Percentiles rank a stretch among this genome's conserved stretches.
Conservation (phyloP, 2,329 filamentous ascomycete species). For the Sporothrix schenckii region DNA sequence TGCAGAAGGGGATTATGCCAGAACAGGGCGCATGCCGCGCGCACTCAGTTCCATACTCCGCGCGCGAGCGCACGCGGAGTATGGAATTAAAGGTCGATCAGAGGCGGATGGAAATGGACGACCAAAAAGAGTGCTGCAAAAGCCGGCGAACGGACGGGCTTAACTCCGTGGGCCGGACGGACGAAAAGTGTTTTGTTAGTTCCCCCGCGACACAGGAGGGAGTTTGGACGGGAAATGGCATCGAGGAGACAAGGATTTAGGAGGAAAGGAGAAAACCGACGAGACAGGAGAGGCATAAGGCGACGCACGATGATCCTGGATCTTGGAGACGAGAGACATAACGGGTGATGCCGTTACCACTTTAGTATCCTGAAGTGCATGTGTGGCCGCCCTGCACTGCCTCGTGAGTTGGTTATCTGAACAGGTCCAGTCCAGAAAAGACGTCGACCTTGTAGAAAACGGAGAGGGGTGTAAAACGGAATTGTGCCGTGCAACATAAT, state of each 20-base stretch:
- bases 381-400: too few relatives aligned
- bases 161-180: constrained; percentile 26
- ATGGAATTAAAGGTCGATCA: constrained; percentile 21
- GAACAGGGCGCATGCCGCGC: constrained; percentile 10
- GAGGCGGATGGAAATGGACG: background rate
- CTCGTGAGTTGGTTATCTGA: too few relatives aligned
- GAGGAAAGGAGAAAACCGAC: background rate
- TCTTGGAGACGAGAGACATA: too few relatives aligned
- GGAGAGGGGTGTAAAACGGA: too few relatives aligned
- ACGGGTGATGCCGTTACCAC: too few relatives aligned
- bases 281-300: background rate
- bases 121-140: background rate
- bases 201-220: background rate
- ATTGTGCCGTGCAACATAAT: too few relatives aligned
- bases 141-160: constrained; percentile 17
- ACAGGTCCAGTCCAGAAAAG: too few relatives aligned
- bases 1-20: background rate
- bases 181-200: background rate
- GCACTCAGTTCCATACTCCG: background rate
- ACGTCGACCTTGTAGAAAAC: too few relatives aligned
- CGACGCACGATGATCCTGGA: too few relatives aligned
- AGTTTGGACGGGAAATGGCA: background rate
- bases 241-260: constrained; percentile 3
- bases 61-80: background rate
- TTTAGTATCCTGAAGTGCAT: too few relatives aligned